Base-by-base conservation (phyloP, 352 stramenopile species). In the Pythium utonaiense region DNA sequence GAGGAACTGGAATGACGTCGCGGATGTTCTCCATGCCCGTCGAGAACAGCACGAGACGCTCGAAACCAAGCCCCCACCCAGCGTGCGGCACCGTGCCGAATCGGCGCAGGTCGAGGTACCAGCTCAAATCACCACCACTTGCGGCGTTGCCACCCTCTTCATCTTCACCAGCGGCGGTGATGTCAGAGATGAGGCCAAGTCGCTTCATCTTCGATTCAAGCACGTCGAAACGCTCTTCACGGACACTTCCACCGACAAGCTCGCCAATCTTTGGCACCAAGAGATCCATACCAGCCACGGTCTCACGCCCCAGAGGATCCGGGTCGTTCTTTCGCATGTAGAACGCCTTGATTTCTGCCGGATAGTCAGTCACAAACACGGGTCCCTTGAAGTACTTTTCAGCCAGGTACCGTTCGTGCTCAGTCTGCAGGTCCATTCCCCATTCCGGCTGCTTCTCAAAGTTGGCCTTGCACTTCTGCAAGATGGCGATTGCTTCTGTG, bases 321-420 rank as follows among this genome's bases (percentile, higher is more conserved):
- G 64, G 59, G 44, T 97, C 83, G 70, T 99, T 99, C 65, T 97
- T 89, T 45, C 96, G 84, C 97, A 99, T 99, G 82, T 99, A 99
- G 69, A 99, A 99, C 7, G 97, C 95, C 78, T 99, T 99, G 65
- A 99, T 98, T 10, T 85, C 81, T 13, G 94, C 96, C 2, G 97
- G 96, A 73, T 99, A 99, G 66, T 99, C 95, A 48, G 98, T 99
- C 60, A 99, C 95, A 70, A 99, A 99, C 8, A 98, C 93, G 2
- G 82, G 79, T 0, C 77, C 82, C 24, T 57, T 65, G 48, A 89
- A 75, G 33, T 87, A 78, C 47, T 80, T 80, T 70, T 99, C 96
- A 6, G 94, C 90, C 24, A 99, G 72, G 75, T 91, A 99, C 7
- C 96, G 83, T 67, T 99, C 97, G 59, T 99, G 96, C 70, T 99